phyloP scores from a whole-genome alignment of 176 grass and related monocot genomes.

The Hordeum vulgare region DNA sequence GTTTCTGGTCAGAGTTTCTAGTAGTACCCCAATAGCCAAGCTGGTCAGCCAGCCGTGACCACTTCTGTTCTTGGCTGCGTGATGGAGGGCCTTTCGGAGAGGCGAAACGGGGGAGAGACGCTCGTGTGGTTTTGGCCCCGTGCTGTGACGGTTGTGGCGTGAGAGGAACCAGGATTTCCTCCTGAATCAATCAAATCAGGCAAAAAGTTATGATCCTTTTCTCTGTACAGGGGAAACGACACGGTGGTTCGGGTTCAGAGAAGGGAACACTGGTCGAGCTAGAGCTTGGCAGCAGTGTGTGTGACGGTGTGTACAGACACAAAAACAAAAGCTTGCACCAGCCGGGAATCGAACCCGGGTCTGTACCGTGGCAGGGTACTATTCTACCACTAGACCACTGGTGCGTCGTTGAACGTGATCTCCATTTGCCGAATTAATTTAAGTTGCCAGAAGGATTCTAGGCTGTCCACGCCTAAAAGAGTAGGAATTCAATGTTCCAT shows the following conservation, averaged over 20 bases:
- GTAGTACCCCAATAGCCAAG: not conserved
- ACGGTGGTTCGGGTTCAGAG: no score
- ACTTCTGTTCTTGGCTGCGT: not conserved
- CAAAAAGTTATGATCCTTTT: no score
- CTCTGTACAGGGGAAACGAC: no score
- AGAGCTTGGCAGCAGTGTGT: not conserved
- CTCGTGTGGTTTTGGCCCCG: not conserved
- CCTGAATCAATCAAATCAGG: no score
- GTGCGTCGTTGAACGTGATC: not conserved
- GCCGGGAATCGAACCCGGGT: constrained; percentile 57
- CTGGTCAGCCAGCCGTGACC: not conserved
- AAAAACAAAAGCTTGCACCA: constrained; percentile 2
- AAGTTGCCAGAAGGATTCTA: no score
- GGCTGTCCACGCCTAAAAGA: no score
- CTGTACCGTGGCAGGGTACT: constrained; percentile 81
- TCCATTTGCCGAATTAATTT: fast-evolving
- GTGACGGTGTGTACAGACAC: no score
- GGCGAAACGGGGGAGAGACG: not conserved
- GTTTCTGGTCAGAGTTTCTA: not conserved
- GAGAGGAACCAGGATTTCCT: not conserved
- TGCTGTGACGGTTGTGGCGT: not conserved
- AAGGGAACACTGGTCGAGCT: no score
- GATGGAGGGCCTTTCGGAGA: not conserved
- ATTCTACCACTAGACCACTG: constrained; percentile 66
- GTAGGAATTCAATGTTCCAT: no score